A percentile compares a stretch with the other conserved stretches of the same genome.
Conservation (phyloP, 2,329 filamentous ascomycete genomes). For the Alternaria arborescens region DNA sequence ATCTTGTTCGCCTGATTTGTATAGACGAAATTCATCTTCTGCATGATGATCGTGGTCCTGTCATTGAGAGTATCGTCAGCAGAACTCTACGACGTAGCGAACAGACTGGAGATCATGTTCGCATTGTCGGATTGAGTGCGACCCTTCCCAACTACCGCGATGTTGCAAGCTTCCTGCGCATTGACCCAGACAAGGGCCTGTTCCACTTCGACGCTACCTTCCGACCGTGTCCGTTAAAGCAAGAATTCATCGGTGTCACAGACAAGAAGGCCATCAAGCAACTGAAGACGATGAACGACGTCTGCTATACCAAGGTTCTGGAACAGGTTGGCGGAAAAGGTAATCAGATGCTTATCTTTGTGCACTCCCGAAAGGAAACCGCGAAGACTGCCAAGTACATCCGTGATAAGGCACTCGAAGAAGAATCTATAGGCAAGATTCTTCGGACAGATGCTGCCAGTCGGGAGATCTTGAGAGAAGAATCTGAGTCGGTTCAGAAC, state of each 20-base stretch:
- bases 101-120: slow-evolving; percentile 91
- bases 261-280: slow-evolving; percentile 99
- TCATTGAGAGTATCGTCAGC: slow-evolving; percentile 95
- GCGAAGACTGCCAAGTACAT: slow-evolving; percentile 97
- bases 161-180: slow-evolving; percentile 92
- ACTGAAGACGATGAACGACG: slow-evolving; percentile 98
- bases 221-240: slow-evolving; percentile 90
- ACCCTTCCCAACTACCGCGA: slow-evolving; percentile 97
- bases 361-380: slow-evolving; percentile 97
- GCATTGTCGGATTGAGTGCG: slow-evolving; percentile 90
- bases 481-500: slow-evolving; percentile 83
- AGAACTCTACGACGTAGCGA: slow-evolving; percentile 92
- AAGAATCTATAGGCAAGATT: slow-evolving; percentile 96
- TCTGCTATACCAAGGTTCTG: slow-evolving; percentile 96
- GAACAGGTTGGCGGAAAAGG: slow-evolving; percentile 92
- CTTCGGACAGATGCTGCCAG: slow-evolving; percentile 91
- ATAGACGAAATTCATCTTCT: slow-evolving; percentile 98
- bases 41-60: slow-evolving; percentile 95
- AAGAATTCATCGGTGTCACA: slow-evolving; percentile 97
- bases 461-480: slow-evolving; percentile 85
- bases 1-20: slow-evolving; percentile 92
- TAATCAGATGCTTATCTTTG: slow-evolving; percentile 99
- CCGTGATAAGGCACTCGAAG: slow-evolving; percentile 93
- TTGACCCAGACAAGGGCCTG: slow-evolving; percentile 82
- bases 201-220: slow-evolving; percentile 98